Conservation (phyloP, 2,329 filamentous ascomycete species). For the Penicillium sclerotigenum region DNA sequence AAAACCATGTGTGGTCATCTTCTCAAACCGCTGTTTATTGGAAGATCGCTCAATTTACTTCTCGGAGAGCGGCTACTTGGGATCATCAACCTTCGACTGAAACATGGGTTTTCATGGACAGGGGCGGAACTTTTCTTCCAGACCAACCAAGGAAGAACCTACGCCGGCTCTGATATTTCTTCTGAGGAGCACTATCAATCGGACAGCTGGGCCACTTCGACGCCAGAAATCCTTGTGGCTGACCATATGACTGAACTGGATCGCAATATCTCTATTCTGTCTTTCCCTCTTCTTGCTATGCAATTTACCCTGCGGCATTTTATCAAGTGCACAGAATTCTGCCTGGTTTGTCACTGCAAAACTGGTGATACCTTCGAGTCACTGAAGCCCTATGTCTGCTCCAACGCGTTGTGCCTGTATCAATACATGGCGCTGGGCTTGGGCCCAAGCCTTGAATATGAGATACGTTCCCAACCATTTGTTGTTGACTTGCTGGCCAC, state of each 20-base stretch:
- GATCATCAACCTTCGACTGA: conserved; percentile 59
- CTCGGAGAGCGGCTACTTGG: conserved; percentile 63
- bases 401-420: conserved; percentile 70
- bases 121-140: conserved; percentile 61
- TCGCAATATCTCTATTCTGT: conserved; percentile 35
- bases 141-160: conserved; percentile 42
- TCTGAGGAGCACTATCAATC: conserved; percentile 16
- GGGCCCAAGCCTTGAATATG: conserved; percentile 79
- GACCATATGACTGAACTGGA: conserved; percentile 49
- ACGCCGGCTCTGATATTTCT: conserved; percentile 8
- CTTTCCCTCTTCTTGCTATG: conserved; percentile 60
- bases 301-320: conserved; percentile 77
- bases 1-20: not conserved
- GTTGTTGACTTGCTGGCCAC: conserved; percentile 82
- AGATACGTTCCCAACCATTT: conserved; percentile 72
- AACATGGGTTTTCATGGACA: conserved; percentile 60
- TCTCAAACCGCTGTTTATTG: conserved; percentile 65
- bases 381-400: conserved; percentile 66
- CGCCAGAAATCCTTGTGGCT: conserved; percentile 45
- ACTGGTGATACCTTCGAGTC: conserved; percentile 59
- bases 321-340: conserved; percentile 79
- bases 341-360: conserved; percentile 75
- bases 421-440: conserved; percentile 87
- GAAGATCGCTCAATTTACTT: conserved; percentile 65
- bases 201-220: conserved; percentile 24